These are phyloP conservation scores for Mallotus repandus DNA, from an alignment of 441 rosid genomes.

Conservation along the genomic window DNA sequence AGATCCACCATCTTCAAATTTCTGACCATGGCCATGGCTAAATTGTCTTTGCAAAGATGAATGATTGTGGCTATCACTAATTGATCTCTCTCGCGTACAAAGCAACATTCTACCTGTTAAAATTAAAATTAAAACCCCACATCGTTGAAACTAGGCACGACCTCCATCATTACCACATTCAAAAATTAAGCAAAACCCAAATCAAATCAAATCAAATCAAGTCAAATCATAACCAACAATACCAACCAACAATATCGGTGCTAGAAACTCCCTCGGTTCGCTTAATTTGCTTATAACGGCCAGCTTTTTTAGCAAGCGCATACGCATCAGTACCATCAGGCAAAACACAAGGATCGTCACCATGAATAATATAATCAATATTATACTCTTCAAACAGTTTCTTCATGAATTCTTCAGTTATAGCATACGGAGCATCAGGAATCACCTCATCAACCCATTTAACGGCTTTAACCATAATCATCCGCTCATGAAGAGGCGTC, in stretches of 20 bases:
- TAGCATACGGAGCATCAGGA: constrained; percentile 63
- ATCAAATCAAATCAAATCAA: too few species aligned
- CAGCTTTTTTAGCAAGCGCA: constrained; percentile 64
- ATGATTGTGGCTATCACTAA: constrained; percentile 47
- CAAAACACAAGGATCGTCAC: constrained; percentile 64
- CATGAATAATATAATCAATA: constrained; percentile 68
- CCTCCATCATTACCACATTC: too few species aligned
- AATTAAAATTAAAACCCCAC: not conserved
- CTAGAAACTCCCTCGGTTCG: constrained; percentile 72
- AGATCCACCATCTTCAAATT: constrained; percentile 58
- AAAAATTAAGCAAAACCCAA: too few species aligned
- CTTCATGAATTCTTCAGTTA: constrained; percentile 62
- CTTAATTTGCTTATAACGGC: constrained; percentile 69
- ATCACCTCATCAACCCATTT: constrained; percentile 78
- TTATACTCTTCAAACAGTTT: constrained; percentile 54
- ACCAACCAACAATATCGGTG: constrained; percentile 57
- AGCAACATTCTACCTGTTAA: constrained; percentile 70
- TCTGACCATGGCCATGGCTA: constrained; percentile 64
- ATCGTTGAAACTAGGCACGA: not conserved
- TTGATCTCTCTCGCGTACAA: constrained; percentile 67
- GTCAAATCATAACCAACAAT: not conserved
- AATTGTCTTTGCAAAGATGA: constrained; percentile 74
- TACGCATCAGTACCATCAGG: constrained; percentile 71
- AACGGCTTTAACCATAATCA: constrained; percentile 65
- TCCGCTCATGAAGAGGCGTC: constrained; percentile 55